Conservation (phyloP, 495 filamentous ascomycete species). For the Trichoderma virens region DNA sequence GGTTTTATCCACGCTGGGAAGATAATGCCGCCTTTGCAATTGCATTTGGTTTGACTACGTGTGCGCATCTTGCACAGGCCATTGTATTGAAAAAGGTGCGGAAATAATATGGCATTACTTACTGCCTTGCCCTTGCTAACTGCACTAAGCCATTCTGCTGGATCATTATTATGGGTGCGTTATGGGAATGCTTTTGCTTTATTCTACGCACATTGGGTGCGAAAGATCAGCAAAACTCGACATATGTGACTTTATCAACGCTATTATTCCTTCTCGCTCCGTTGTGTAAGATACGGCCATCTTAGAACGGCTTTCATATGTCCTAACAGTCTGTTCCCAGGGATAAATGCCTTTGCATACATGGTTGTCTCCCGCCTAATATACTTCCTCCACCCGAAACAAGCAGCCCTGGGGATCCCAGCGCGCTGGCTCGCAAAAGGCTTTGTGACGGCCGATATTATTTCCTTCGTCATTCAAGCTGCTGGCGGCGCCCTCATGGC, state of each 20-base stretch:
- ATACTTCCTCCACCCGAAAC: slow-evolving; percentile 42
- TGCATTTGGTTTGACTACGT: slow-evolving; percentile 26
- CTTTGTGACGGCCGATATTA: slow-evolving; percentile 54
- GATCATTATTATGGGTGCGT: slow-evolving; percentile 41
- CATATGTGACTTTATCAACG: slow-evolving; percentile 10
- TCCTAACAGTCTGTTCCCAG: not conserved
- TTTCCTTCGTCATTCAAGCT: slow-evolving; percentile 54
- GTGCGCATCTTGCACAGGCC: slow-evolving; percentile 27
- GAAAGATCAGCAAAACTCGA: slow-evolving; percentile 17
- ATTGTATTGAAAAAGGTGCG: slow-evolving; percentile 20
- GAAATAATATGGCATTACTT: not conserved
- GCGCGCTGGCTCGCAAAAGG: slow-evolving; percentile 40
- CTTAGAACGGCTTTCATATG: not conserved
- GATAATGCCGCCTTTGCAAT: slow-evolving; percentile 20
- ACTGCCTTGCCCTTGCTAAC: not conserved
- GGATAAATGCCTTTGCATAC: slow-evolving; percentile 20
- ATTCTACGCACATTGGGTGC: slow-evolving; percentile 19
- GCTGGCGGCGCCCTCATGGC: slow-evolving; percentile 39
- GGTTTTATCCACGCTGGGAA: slow-evolving; percentile 21
- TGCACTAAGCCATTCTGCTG: slow-evolving; percentile 34
- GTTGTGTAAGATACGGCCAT: slow-evolving; percentile 14
- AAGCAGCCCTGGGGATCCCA: slow-evolving; percentile 39
- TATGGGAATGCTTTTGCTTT: slow-evolving; percentile 39
- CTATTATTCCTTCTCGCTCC: slow-evolving; percentile 19
- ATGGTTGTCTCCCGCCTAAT: slow-evolving; percentile 49